Evolutionary conservation across 1,139 yeast genomes (phyloP).

Genomic region (Sugiyamaella pinicola): DNA sequence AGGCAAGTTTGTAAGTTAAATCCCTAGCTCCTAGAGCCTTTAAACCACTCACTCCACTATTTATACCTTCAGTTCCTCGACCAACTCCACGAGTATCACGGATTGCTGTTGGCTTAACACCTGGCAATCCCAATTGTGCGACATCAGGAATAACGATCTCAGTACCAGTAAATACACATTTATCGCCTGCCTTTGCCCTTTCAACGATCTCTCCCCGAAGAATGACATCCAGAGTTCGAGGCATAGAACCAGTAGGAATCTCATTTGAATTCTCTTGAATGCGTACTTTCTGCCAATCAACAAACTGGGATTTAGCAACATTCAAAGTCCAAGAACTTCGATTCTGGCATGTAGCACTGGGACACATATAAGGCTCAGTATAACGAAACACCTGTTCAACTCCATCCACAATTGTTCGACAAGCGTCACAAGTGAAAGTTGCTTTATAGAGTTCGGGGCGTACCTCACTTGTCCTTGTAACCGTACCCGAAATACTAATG

Average conservation of each 20-base stretch:
- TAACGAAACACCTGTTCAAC: constrained; percentile 92
- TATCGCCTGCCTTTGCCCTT: constrained; percentile 97
- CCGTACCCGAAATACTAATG: constrained; percentile 89
- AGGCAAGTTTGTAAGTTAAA: constrained; percentile 87
- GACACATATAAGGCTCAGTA: constrained; percentile 94
- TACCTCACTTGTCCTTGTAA: constrained; percentile 94
- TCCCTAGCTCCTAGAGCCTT: constrained; percentile 91
- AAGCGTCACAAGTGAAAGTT: constrained; percentile 85
- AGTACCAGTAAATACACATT: constrained; percentile 92
- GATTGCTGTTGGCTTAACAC: constrained; percentile 83
- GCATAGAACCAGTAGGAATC: constrained; percentile 99
- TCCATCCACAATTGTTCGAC: constrained; percentile 83
- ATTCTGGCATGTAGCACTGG: constrained; percentile 83
- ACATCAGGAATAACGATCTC: constrained; percentile 96
- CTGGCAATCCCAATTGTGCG: constrained; percentile 94
- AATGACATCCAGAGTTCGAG: constrained; percentile 91
- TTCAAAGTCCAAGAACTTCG: constrained; percentile 84
- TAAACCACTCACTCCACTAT: constrained; percentile 84
- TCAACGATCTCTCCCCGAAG: constrained; percentile 94
- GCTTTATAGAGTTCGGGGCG: constrained; percentile 92
- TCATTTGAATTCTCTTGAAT: constrained; percentile 95
- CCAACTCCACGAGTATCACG: constrained; percentile 66
- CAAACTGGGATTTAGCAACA: constrained; percentile 79
- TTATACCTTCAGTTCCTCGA: constrained; percentile 67
- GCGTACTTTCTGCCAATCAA: constrained; percentile 97